Evolutionary conservation across 371 early-diverging fungal species (phyloP).

Genomic region (Apophysomyces trapeziformis): DNA sequence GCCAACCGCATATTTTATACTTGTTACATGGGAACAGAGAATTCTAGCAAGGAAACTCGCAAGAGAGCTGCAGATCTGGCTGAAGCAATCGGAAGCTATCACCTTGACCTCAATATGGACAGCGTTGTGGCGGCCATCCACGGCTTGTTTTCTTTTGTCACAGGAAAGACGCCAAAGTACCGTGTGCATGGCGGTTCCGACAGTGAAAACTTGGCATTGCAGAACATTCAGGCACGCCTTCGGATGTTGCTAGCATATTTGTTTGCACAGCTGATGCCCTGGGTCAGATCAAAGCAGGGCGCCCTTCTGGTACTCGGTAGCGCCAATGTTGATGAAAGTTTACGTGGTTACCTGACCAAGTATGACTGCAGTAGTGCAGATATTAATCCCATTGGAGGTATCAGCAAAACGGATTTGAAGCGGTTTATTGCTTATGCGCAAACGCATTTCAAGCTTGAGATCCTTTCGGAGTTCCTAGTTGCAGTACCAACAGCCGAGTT

Average conservation of each 20-base stretch:
- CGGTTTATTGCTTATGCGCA: constrained; percentile 79
- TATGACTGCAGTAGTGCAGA: constrained; percentile 98
- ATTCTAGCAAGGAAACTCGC: constrained; percentile 90
- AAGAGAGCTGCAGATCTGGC: constrained; percentile 83
- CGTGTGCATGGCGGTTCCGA: constrained; percentile 85
- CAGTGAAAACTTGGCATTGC: constrained; percentile 93
- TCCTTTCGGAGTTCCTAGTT: constrained; percentile 79
- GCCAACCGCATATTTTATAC: constrained; percentile 90
- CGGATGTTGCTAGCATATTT: constrained; percentile 96
- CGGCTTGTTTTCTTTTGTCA: constrained; percentile 76
- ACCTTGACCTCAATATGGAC: constrained; percentile 90
- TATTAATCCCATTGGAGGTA: constrained; percentile 95
- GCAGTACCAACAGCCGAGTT: constrained; percentile 96
- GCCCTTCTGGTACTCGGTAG: constrained; percentile 92
- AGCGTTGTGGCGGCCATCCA: constrained; percentile 77
- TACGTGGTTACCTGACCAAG: constrained; percentile 97
- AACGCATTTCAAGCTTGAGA: constrained; percentile 66
- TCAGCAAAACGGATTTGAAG: constrained; percentile 90
- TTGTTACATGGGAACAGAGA: constrained; percentile 93
- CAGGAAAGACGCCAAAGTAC: constrained; percentile 79
- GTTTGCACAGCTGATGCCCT: constrained; percentile 93
- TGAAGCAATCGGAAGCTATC: constrained; percentile 87
- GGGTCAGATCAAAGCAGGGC: constrained; percentile 79
- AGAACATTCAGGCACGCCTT: constrained; percentile 96
- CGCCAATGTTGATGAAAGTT: constrained; percentile 96